Percentiles rank a stretch among this genome's conserved stretches.
phyloP scores from a whole-genome alignment of 2,329 filamentous ascomycete genomes.

The Pochonia chlamydosporia region DNA sequence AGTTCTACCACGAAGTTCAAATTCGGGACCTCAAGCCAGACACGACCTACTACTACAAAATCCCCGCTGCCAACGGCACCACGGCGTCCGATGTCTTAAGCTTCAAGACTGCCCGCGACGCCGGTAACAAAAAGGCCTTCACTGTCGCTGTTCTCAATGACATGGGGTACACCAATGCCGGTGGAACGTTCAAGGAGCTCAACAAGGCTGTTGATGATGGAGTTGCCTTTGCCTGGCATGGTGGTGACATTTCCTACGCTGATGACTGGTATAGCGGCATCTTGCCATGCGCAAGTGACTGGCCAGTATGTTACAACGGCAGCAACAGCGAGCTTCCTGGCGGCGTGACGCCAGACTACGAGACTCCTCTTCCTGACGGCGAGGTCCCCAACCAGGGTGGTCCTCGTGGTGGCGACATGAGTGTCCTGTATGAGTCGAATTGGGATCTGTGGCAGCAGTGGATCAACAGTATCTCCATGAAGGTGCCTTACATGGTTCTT shows the following conservation, averaged over 20 bases:
- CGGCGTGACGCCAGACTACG: slow-evolving; percentile 33
- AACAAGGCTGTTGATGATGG: slow-evolving; percentile 34
- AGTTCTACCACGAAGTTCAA: slow-evolving; percentile 46
- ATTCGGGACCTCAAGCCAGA: slow-evolving; percentile 32
- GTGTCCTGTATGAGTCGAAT: slow-evolving; percentile 42
- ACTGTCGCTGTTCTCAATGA: slow-evolving; percentile 43
- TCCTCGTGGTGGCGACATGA: slow-evolving; percentile 42
- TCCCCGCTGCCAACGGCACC: slow-evolving; percentile 41
- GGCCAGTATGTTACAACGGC: slow-evolving; percentile 48
- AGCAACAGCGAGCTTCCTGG: slow-evolving; percentile 33
- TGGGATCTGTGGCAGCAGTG: slow-evolving; percentile 48
- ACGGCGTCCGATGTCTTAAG: slow-evolving; percentile 38
- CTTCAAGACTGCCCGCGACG: slow-evolving; percentile 39
- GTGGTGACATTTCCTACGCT: slow-evolving; percentile 44
- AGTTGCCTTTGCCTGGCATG: slow-evolving; percentile 46
- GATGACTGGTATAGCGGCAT: slow-evolving; percentile 48
- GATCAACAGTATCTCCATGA: slow-evolving; percentile 34
- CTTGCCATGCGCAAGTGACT: slow-evolving; percentile 38
- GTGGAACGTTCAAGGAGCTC: slow-evolving; percentile 40
- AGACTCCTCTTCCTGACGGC: slow-evolving; percentile 36
- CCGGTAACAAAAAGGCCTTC: slow-evolving; percentile 36
- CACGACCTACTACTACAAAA: slow-evolving; percentile 46
- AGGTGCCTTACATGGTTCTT: slow-evolving; percentile 43
- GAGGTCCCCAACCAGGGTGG: slow-evolving; percentile 39
- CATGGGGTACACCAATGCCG: slow-evolving; percentile 48